These are phyloP conservation scores for Cordyceps militaris DNA, from an alignment of 2,329 filamentous ascomycete species.

Conservation along the genomic window DNA sequence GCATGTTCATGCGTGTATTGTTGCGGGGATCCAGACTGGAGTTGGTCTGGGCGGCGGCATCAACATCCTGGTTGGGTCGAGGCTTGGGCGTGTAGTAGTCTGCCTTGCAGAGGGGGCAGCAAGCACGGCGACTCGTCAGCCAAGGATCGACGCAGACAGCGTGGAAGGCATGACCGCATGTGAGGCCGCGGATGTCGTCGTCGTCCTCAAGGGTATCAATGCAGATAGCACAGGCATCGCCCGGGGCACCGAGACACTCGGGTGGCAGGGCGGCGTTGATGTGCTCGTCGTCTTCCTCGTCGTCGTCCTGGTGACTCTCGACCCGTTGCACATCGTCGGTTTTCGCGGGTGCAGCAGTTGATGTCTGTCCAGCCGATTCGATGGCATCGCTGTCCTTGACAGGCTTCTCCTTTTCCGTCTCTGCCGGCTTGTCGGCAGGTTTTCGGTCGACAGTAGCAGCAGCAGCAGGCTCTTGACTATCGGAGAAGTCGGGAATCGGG, in stretches of 20 bases:
- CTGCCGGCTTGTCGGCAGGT: slow-evolving; percentile 16
- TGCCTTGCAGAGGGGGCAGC: slow-evolving; percentile 95
- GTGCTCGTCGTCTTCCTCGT: slow-evolving; percentile 70
- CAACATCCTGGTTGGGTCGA: slow-evolving; percentile 47
- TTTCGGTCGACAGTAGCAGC: slow-evolving; percentile 14
- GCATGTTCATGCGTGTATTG: slow-evolving; percentile 42
- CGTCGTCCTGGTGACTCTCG: slow-evolving; percentile 48
- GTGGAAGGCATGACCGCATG: slow-evolving; percentile 97
- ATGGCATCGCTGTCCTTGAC: slow-evolving; percentile 8
- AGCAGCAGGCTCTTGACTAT: slow-evolving; percentile 16
- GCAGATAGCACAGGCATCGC: slow-evolving; percentile 94
- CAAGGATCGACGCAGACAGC: slow-evolving; percentile 93
- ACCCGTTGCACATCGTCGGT: slow-evolving; percentile 31
- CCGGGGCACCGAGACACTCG: slow-evolving; percentile 72
- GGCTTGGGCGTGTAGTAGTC: slow-evolving; percentile 96
- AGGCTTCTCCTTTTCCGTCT: slow-evolving; percentile 14
- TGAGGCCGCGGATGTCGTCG: slow-evolving; percentile 87
- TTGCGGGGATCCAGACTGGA: slow-evolving; percentile 28
- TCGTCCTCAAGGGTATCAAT: slow-evolving; percentile 91
- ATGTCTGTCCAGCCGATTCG: slow-evolving; percentile 21
- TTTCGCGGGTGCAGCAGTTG: slow-evolving; percentile 19
- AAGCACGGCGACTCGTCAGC: slow-evolving; percentile 88
- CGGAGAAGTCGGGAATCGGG: slow-evolving; percentile 25
- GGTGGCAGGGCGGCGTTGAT: slow-evolving; percentile 77
- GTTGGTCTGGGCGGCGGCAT: slow-evolving; percentile 24